Percentiles rank a stretch among this genome's conserved stretches.
Conservation (phyloP, 495 filamentous ascomycete genomes). For the Neurospora sp. region DNA sequence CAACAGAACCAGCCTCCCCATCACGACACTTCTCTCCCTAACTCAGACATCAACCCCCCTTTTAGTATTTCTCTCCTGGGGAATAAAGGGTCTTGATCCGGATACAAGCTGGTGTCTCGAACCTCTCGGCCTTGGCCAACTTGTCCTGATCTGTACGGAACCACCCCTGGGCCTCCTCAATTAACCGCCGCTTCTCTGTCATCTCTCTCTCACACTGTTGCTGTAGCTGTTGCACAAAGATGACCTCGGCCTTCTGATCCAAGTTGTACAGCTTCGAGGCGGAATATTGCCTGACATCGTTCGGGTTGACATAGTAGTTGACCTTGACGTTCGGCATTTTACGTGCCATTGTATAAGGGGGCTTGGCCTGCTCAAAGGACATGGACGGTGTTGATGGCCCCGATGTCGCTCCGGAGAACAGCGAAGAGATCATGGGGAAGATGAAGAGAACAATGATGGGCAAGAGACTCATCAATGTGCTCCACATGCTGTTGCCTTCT, state of each 20-base stretch:
- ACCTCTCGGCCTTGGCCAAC: constrained; percentile 43
- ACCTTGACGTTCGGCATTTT: constrained; percentile 60
- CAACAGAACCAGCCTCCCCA: not conserved
- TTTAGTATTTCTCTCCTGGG: not conserved
- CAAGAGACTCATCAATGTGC: constrained; percentile 55
- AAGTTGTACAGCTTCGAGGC: constrained; percentile 56
- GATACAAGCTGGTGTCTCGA: constrained; percentile 30
- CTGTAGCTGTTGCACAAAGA: constrained; percentile 54
- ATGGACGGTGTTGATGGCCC: constrained; percentile 54
- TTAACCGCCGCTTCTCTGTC: constrained; percentile 48
- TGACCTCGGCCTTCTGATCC: constrained; percentile 65
- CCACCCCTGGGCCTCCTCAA: constrained; percentile 80
- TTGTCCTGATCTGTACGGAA: constrained; percentile 71
- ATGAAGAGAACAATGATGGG: constrained; percentile 84
- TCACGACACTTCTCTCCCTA: not conserved
- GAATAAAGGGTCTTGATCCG: constrained; percentile 21
- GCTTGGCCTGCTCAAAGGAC: constrained; percentile 54
- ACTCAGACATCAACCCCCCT: not conserved
- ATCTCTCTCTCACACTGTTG: constrained; percentile 65
- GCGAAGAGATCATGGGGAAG: constrained; percentile 71
- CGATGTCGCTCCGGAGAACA: constrained; percentile 55
- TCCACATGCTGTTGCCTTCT: constrained; percentile 38
- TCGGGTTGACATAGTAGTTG: constrained; percentile 76
- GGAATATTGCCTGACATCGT: constrained; percentile 60
- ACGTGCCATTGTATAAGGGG: constrained; percentile 63